Evolutionary conservation across 129 eudicot genomes (phyloP).

Genomic region (Helianthus tuberosus): DNA sequence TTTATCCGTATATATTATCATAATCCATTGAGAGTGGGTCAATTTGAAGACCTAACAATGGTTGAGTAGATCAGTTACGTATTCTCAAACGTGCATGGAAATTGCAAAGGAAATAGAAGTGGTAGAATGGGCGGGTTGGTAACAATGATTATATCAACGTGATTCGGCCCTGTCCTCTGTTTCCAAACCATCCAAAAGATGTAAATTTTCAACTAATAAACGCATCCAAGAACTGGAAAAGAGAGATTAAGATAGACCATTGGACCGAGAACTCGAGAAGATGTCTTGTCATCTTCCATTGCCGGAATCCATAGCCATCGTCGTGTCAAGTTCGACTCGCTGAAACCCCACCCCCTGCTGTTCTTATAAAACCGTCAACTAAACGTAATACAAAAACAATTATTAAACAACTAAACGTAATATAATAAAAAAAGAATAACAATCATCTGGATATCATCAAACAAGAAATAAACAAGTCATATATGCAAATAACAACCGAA

Average conservation of each 20-base stretch:
- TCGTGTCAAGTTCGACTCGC: too few species aligned
- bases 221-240: too few species aligned
- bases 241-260: too few species aligned
- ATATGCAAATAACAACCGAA: neutral
- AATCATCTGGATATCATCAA: slow-evolving; percentile 23
- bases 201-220: too few species aligned
- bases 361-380: too few species aligned
- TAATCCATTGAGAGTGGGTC: slow-evolving; percentile 29
- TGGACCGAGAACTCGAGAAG: too few species aligned
- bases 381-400: neutral
- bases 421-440: neutral
- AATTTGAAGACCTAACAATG: slow-evolving; percentile 30
- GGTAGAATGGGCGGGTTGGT: neutral
- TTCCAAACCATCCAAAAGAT: too few species aligned
- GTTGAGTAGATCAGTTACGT: slow-evolving; percentile 25
- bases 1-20: slow-evolving; percentile 34
- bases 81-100: neutral
- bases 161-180: too few species aligned
- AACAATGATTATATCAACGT: neutral
- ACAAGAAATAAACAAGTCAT: neutral
- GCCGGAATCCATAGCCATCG: too few species aligned
- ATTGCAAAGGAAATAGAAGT: neutral
- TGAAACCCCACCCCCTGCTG: too few species aligned
- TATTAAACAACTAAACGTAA: neutral
- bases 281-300: too few species aligned